Conservation (phyloP, 257 asterid species). For the Mentha longifolia region DNA sequence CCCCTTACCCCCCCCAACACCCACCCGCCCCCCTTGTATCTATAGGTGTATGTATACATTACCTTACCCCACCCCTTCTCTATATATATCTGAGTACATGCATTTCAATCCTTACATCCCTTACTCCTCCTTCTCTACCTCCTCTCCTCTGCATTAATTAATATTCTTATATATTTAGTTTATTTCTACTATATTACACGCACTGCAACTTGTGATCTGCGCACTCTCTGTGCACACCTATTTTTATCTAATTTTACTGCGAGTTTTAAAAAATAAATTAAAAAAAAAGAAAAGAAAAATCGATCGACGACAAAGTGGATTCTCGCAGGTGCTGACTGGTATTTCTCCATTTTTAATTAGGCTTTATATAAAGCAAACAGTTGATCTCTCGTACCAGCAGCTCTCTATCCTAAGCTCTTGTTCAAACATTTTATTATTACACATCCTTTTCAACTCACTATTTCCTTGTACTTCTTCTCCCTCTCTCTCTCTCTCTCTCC, state of each 20-base stretch:
- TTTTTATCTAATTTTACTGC: conserved; percentile 44
- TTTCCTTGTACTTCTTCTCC: conserved; percentile 35
- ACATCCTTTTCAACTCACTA: conserved; percentile 56
- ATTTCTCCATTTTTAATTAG: conserved; percentile 48
- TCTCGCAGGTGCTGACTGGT: conserved; percentile 50
- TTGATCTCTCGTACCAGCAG: conserved; percentile 28
- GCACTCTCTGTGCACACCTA: conserved; percentile 27
- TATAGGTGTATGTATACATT: conserved; percentile 22
- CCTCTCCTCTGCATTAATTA: background rate
- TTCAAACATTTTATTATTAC: conserved; percentile 59
- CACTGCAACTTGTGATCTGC: conserved; percentile 32
- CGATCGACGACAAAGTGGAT: conserved; percentile 54
- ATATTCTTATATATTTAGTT: conserved; percentile 4
- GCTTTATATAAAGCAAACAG: conserved; percentile 45
- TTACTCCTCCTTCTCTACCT: background rate
- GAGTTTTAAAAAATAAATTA: background rate
- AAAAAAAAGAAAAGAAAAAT: background rate
- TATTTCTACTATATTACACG: conserved; percentile 29
- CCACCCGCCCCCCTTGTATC: conserved; percentile 10
- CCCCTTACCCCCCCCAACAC: background rate
- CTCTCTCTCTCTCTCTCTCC: background rate
- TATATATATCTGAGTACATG: conserved; percentile 32
- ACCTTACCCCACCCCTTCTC: background rate
- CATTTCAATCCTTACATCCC: conserved; percentile 2
- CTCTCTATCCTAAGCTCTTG: conserved; percentile 48